These are phyloP conservation scores for Hortaea sp. DNA, from an alignment of 2,329 filamentous ascomycete species.

Conservation along the genomic window DNA sequence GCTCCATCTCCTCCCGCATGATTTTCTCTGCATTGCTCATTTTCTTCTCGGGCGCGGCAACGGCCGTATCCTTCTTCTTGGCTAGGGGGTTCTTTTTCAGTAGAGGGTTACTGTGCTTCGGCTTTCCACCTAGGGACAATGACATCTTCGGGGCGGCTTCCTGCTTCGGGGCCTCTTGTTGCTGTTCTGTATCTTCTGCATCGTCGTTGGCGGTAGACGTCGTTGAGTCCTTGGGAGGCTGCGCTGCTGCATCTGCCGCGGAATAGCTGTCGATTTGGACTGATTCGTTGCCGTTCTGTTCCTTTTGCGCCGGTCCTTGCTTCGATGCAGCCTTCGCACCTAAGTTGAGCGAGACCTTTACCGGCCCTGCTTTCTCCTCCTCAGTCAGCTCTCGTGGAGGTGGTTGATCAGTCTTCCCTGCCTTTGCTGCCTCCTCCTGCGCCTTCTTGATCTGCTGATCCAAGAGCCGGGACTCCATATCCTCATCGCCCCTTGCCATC, in stretches of 20 bases:
- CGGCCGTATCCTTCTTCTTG: constrained; percentile 51
- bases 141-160: constrained; percentile 39
- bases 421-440: constrained; percentile 41
- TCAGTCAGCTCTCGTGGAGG: constrained; percentile 7
- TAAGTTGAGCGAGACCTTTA: constrained; percentile 27
- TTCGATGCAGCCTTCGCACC: constrained; percentile 18
- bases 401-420: constrained; percentile 32
- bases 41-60: constrained; percentile 57
- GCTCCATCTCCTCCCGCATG: constrained; percentile 55
- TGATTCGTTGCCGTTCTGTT: constrained; percentile 11
- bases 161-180: not conserved
- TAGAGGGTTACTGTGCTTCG: constrained; percentile 62
- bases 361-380: constrained; percentile 21
- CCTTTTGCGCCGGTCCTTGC: constrained; percentile 7
- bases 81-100: constrained; percentile 62
- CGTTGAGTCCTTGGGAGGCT: constrained; percentile 3
- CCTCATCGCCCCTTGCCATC: constrained; percentile 83
- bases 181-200: not conserved
- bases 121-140: constrained; percentile 56
- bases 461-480: constrained; percentile 74
- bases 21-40: constrained; percentile 83
- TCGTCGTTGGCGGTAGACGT: constrained; percentile 5
- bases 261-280: constrained; percentile 23
- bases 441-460: constrained; percentile 75
- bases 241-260: constrained; percentile 7